Evolutionary conservation across 768 basidiomycete species (phyloP), one percentile per base, ranked within the genome.

Genomic region (Rhizopogon vinicolor): DNA sequence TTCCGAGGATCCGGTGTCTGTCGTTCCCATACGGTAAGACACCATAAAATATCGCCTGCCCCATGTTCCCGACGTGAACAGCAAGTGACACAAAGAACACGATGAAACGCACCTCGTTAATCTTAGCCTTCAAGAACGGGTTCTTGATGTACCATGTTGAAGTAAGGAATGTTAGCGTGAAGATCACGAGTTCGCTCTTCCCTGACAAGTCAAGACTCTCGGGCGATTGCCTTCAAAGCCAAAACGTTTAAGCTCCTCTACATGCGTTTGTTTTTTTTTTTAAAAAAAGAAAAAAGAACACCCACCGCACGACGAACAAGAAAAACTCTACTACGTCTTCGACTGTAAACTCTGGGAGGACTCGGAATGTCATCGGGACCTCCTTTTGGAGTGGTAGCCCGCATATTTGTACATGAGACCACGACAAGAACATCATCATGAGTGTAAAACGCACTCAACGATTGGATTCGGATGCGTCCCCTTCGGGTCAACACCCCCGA

Each of bases 91-190:
- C 28, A 35, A 31, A 48, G 41, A 29, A 28, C 25, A 25, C 5
- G 18, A 58, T 42, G 78, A 43, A 59, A 35, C 46, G 18, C 33
- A 93, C 93, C 67, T 97, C 91, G 60, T 98, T 93, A 57, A 98
- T 89, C 72, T 98, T 96, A 18, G 93, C 85, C 72, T 98, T 98
- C 63, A 99, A 69, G 78, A 96, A 98, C 0, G 97, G 97, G 62
- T 98, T 99, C 76, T 97, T 97, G 78, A 99, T 95, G 68, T 94
- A 98, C 83, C 92, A 93, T 0, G 95, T 96, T 39, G 92, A 93
- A 6, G 87, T 84, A 57, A 99, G 74, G 79, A 98, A 98, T 2
- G 92, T 93, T 61, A 99, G 74, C 18, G 86, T 81, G 72, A 98
- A 98, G 0, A 86, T 82, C 62, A 98, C 74, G 13, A 98, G 74